phyloP scores from a whole-genome alignment of 1,139 yeast species.

The Saccharomyces hybrid region DNA sequence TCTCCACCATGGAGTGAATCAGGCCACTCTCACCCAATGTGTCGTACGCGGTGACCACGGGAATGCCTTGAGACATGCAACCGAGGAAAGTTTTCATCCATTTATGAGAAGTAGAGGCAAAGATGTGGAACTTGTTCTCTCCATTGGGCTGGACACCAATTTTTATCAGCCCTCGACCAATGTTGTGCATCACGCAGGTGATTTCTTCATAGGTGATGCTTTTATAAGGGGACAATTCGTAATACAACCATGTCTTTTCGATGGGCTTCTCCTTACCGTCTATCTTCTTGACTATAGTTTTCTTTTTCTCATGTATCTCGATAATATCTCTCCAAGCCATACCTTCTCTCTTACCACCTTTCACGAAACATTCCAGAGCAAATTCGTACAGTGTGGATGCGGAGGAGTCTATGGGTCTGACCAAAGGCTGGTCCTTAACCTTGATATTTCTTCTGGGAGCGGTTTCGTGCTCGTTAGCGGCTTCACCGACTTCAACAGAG shows the following conservation, averaged over 20 bases:
- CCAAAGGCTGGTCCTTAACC: slow-evolving; percentile 47
- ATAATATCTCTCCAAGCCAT: slow-evolving; percentile 77
- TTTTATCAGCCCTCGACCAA: no score
- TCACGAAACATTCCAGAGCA: slow-evolving; percentile 54
- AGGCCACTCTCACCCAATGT: no score
- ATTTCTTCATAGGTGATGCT: no score
- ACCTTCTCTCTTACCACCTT: slow-evolving; percentile 47
- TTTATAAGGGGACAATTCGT: slow-evolving; percentile 64
- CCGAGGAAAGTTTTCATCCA: no score
- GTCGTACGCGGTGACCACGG: no score
- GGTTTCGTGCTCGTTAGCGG: slow-evolving; percentile 78
- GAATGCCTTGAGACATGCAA: no score
- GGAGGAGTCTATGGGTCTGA: slow-evolving; percentile 52
- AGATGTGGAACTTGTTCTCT: no score
- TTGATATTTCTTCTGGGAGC: slow-evolving; percentile 75
- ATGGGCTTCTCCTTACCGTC: slow-evolving; percentile 68
- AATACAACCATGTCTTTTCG: slow-evolving; percentile 82
- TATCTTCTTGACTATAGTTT: slow-evolving; percentile 63
- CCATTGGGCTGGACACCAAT: no score
- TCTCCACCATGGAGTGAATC: no score
- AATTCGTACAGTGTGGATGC: slow-evolving; percentile 67
- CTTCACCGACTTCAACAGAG: slow-evolving; percentile 60
- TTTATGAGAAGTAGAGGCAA: no score
- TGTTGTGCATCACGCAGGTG: no score
- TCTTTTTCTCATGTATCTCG: slow-evolving; percentile 70